Evolutionary conservation across 2,329 filamentous ascomycete species (phyloP).

Genomic region (Didymella pinodella): DNA sequence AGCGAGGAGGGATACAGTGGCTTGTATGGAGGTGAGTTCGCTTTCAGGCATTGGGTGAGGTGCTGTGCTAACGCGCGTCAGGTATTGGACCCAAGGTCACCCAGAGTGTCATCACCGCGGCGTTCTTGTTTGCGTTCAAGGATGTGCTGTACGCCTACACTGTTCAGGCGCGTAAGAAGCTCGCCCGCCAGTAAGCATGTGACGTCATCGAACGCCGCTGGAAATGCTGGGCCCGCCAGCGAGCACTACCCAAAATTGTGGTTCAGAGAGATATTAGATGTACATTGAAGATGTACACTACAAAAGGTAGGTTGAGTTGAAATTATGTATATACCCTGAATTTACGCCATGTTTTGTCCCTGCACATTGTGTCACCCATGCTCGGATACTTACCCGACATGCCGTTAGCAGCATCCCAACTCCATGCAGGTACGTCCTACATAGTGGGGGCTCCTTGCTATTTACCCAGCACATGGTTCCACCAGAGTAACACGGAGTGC

Average conservation of each 20-base stretch:
- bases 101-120: constrained; percentile 94
- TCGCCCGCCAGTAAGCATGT: constrained; percentile 51
- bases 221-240: not conserved
- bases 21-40: constrained; percentile 81
- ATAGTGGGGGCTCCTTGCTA: constrained; percentile 8
- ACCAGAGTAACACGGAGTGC: constrained; percentile 11
- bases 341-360: constrained; percentile 53
- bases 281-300: constrained; percentile 48
- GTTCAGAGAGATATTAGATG: not conserved
- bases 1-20: constrained; percentile 90
- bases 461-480: constrained; percentile 5
- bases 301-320: constrained; percentile 13
- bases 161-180: constrained; percentile 66
- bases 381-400: constrained; percentile 19
- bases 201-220: not conserved
- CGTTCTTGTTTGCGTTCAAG: constrained; percentile 97
- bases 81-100: constrained; percentile 96
- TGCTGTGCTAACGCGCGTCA: constrained; percentile 48
- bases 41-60: not conserved
- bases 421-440: constrained; percentile 8
- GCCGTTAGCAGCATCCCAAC: constrained; percentile 17
- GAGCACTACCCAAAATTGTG: not conserved
- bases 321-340: constrained; percentile 61
- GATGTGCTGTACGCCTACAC: constrained; percentile 91
- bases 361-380: not conserved